Percentiles rank a stretch among this genome's conserved stretches.
Evolutionary conservation across 2,329 filamentous ascomycete species (phyloP).

Genomic region (Grosmannia penicillata): DNA sequence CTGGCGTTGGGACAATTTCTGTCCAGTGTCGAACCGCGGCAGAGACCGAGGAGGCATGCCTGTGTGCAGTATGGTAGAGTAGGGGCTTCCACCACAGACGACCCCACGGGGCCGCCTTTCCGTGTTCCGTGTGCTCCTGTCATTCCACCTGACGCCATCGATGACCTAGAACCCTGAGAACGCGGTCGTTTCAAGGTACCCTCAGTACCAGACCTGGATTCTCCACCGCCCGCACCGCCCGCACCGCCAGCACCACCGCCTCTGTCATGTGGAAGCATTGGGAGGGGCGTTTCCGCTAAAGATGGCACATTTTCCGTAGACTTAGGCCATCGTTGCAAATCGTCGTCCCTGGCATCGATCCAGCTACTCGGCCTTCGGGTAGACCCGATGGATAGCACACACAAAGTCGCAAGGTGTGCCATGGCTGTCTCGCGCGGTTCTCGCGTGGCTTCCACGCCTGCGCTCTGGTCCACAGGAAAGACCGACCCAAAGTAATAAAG

Average conservation of each 20-base stretch:
- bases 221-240: neutral
- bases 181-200: neutral
- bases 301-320: too few relatives aligned
- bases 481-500: conserved; percentile 2
- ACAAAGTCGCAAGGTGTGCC: conserved; percentile 2
- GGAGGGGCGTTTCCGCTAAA: neutral
- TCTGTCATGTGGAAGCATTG: neutral
- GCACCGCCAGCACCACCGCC: neutral
- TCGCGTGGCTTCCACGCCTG: neutral
- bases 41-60: neutral
- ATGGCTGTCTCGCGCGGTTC: conserved; percentile 2
- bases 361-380: neutral
- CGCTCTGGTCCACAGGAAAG: neutral
- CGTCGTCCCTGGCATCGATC: neutral
- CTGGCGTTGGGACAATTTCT: neutral
- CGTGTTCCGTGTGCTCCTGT: neutral
- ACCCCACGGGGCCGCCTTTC: too few relatives aligned
- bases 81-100: neutral
- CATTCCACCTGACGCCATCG: too few relatives aligned
- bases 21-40: neutral
- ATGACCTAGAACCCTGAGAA: too few relatives aligned
- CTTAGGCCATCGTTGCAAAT: neutral
- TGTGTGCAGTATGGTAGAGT: conserved; percentile 3
- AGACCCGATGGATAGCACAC: neutral
- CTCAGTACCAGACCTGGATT: neutral